A percentile compares a stretch with the other conserved stretches of the same genome.
Conservation (phyloP, 768 basidiomycete species). For the Pleurotus tuoliensis region DNA sequence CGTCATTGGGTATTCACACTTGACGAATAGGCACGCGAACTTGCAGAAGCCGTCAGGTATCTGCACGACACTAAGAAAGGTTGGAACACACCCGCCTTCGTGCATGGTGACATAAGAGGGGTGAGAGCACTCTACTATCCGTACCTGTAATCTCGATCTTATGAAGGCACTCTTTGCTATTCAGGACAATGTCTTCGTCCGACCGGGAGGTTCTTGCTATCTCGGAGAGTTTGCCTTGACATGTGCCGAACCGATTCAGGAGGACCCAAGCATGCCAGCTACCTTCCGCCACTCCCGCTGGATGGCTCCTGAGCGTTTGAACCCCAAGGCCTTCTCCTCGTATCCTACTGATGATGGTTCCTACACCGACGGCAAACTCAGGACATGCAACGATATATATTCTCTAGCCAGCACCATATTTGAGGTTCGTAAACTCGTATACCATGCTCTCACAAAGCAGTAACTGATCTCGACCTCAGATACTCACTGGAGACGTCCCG, state of each 20-base stretch:
- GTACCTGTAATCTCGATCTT: not conserved
- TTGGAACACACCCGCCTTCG: slow-evolving; percentile 1
- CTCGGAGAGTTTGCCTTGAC: slow-evolving; percentile 6
- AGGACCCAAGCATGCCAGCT: not conserved
- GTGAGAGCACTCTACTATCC: not conserved
- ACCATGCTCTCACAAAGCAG: too few relatives aligned
- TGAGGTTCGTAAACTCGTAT: not conserved
- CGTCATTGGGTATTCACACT: not conserved
- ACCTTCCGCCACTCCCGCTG: not conserved
- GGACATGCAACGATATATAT: slow-evolving; percentile 4
- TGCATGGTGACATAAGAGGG: slow-evolving; percentile 4
- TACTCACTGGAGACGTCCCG: not conserved
- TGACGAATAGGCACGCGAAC: not conserved
- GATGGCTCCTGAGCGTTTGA: slow-evolving; percentile 1
- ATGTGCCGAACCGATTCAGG: slow-evolving; percentile 1
- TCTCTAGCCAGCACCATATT: slow-evolving; percentile 1
- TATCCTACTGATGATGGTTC: slow-evolving; percentile 4
- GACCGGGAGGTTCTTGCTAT: slow-evolving; percentile 3
- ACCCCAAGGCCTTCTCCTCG: slow-evolving; percentile 5
- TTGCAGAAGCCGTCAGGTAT: not conserved
- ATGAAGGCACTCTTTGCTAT: not conserved
- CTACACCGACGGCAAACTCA: not conserved
- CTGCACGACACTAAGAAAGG: slow-evolving; percentile 1
- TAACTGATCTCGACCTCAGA: not conserved
- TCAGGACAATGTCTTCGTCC: slow-evolving; percentile 2